Base-by-base conservation (phyloP, 2,329 filamentous ascomycete genomes). In the Fusarium proliferatum region DNA sequence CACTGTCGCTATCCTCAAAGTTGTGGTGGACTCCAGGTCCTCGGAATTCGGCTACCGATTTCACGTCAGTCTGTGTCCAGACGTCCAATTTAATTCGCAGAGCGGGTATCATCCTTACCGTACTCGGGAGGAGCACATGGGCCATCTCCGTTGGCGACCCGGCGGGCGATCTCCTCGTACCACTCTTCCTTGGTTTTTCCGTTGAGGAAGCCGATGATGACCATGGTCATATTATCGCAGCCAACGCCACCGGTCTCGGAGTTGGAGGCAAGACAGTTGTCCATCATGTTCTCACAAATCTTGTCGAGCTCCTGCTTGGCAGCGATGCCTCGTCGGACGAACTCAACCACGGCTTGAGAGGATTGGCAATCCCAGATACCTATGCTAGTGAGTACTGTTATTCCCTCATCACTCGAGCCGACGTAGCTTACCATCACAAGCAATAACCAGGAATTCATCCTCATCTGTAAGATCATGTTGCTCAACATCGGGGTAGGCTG, bases 281-380 rank as follows among this genome's bases (percentile, higher is more conserved):
- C 96, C 96, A 99, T 99, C 94, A 99, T 97, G 86, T 99, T 99
- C 85, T 99, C 96, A 84, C 96, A 98, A 79, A 99, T 98, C 82
- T 94, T 93, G 63, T 95, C 91, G 58, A 99, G 89, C 56, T 97
- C 93, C 85, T 99, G 96, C 87, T 97, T 97, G 58, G 95, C 95
- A 56, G 95, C 96, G 82, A 99, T 97, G 64, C 96, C 96, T 81
- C 96, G 93, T 82, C 96, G 91, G 74, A 98, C 96, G 81, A 99
- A 99, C 84, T 99, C 96, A 77, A 98, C 87, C 39, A 99, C 96
- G 43, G 96, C 94, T 86, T 99, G 96, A 51, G 96, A 99, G 64
- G 96, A 98, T 83, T 98, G 96, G 83, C 96, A 98, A 85, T 99
- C 96, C 96, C 96, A 99, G 83, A 99, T 99, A 83, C 96, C 96